phyloP scores from a whole-genome alignment of 2,329 filamentous ascomycete genomes.

The Myriangium duriaei region DNA sequence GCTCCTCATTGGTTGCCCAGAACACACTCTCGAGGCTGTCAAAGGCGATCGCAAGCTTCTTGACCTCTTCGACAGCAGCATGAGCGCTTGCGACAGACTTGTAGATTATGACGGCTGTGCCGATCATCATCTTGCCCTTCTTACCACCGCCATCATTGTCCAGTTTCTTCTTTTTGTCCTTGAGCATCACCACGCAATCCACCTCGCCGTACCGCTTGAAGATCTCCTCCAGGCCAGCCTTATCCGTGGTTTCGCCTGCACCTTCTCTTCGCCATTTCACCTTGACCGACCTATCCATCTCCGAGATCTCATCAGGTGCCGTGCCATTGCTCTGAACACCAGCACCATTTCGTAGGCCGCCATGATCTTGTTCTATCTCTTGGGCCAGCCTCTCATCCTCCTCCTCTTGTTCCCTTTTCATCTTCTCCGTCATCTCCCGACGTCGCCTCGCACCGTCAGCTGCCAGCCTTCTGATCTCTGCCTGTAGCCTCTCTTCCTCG shows the following conservation, averaged over 20 bases:
- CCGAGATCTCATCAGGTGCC: constrained; percentile 29
- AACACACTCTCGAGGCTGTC: constrained; percentile 39
- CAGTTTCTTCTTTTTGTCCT: constrained; percentile 41
- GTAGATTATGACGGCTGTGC: constrained; percentile 44
- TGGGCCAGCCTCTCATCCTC: constrained; percentile 27
- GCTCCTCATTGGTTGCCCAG: constrained; percentile 40
- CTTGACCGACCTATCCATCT: constrained; percentile 46
- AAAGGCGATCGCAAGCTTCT: constrained; percentile 24
- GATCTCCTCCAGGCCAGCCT: constrained; percentile 32
- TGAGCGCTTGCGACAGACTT: constrained; percentile 45
- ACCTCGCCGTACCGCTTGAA: constrained; percentile 46
- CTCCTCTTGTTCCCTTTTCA: constrained; percentile 41
- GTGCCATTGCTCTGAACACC: not conserved
- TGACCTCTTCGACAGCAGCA: constrained; percentile 41
- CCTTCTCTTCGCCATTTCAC: constrained; percentile 42
- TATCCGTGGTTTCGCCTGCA: constrained; percentile 31
- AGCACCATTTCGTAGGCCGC: too few relatives aligned
- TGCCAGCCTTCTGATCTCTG: constrained; percentile 32
- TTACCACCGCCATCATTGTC: constrained; percentile 35
- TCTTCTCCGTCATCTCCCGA: constrained; percentile 41
- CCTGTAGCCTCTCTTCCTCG: constrained; percentile 47
- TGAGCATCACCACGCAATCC: constrained; percentile 42
- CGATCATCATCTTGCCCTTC: constrained; percentile 31
- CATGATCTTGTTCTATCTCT: constrained; percentile 9
- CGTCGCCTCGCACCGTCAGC: constrained; percentile 41